Base-by-base conservation (phyloP, 2,329 filamentous ascomycete genomes). In the Alternaria sp. region DNA sequence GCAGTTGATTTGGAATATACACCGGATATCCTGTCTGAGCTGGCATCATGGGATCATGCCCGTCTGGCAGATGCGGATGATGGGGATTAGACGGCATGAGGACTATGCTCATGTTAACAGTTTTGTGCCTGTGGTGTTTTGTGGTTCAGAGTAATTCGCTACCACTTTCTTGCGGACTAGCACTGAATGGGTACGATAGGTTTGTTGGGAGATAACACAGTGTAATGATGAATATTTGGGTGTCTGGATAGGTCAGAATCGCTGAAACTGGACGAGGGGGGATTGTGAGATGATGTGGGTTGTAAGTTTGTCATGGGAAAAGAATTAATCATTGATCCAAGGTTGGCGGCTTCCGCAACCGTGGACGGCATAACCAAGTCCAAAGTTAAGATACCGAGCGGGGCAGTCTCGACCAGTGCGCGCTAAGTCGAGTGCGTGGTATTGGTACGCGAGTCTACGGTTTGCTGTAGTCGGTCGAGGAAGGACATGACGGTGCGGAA, bases 401-500 rank as follows among this genome's bases (percentile, higher is more conserved):
- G 21, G 31, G 33, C 10, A 39, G n/a, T 17, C 34, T 26, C n/a
- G 24, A 26, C 24, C 26, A 31, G 39, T n/a, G 17, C 14, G 17
- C 14, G 26, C 34, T 51, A 33, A 33, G 2, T 40, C 39, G 23
- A 51, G 26, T 11, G 17, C 45, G 23, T 44, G 56, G 51, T 28
- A 26, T 11, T 31, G 51, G 39, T 29, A 51, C 51, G 45, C 44
- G 39, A 58, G 33, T 24, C n/a, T 50, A 49, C 39, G 9, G 44
- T 33, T 17, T 36, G 31, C 44, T 55, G 36, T 29, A 28, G 34
- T 34, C 49, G 11, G 42, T 21, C 13, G 50, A 42, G 23, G 17
- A 49, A 54, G 44, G 41, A 31, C 37, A 54, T 23, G 45, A 45
- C 31, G 56, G 21, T 23, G 39, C 45, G 31, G 51, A 29, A 51